A percentile compares a stretch with the other conserved stretches of the same genome.
phyloP scores from a whole-genome alignment of 345 rosid species.

The Rhodamnia argentea region DNA sequence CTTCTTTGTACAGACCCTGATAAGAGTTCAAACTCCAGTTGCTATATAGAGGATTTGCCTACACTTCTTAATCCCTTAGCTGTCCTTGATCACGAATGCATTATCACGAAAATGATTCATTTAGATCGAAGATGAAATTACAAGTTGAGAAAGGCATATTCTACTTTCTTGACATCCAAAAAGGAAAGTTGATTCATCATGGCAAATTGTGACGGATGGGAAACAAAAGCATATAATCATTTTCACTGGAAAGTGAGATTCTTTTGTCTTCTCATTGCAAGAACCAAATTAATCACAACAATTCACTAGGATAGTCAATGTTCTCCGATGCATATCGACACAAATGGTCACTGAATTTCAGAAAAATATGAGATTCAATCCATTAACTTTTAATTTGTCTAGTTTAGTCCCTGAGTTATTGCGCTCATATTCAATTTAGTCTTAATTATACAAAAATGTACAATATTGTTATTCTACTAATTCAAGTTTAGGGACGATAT shows the following conservation, averaged over 20 bases:
- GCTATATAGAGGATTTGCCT: neutral
- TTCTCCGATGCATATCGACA: neutral
- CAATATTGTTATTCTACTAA: too few species aligned
- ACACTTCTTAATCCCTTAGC: neutral
- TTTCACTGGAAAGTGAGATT: neutral
- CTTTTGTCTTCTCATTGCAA: neutral
- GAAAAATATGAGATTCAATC: too few species aligned
- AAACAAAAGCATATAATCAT: neutral
- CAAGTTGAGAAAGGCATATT: neutral
- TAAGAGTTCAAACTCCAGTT: neutral
- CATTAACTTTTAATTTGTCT: too few species aligned
- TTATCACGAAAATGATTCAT: neutral
- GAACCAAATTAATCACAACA: neutral
- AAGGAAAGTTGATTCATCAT: neutral
- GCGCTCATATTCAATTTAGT: too few species aligned
- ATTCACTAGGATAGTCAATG: neutral
- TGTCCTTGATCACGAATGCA: neutral
- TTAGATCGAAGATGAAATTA: neutral
- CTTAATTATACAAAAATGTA: too few species aligned
- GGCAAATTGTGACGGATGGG: neutral
- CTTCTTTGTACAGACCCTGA: neutral
- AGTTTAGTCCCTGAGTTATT: too few species aligned
- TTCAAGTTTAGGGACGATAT: too few species aligned
- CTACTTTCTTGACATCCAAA: neutral
- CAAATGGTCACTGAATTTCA: too few species aligned